phyloP scores from a whole-genome alignment of 768 basidiomycete species.

The Amanita jacksonii region DNA sequence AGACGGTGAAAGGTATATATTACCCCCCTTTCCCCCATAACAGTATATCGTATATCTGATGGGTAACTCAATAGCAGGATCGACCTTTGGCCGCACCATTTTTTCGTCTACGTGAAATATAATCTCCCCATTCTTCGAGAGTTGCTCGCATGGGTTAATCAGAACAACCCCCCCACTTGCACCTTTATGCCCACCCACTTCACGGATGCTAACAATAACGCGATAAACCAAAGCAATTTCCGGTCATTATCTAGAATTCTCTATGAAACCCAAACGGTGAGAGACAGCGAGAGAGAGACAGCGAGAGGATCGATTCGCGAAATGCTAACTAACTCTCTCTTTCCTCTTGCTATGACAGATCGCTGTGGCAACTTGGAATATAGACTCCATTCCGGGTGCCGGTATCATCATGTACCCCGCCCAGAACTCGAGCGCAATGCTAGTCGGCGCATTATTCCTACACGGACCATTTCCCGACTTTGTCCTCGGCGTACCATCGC shows the following conservation, averaged over 20 bases:
- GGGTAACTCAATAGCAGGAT: constrained; percentile 34
- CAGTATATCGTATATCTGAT: too few species aligned
- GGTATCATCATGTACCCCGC: constrained; percentile 47
- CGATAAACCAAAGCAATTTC: constrained; percentile 45
- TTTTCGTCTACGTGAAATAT: constrained; percentile 33
- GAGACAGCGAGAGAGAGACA: too few species aligned
- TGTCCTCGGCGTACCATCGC: constrained; percentile 23
- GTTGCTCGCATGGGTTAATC: constrained; percentile 42
- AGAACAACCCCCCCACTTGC: constrained; percentile 38
- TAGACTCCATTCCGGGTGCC: constrained; percentile 33
- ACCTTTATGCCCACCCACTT: constrained; percentile 57
- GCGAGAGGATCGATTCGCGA: too few species aligned
- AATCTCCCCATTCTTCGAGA: constrained; percentile 34
- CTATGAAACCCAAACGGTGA: constrained; percentile 42
- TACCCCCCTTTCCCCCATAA: constrained; percentile 8
- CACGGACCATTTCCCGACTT: constrained; percentile 39
- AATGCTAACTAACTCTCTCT: too few species aligned
- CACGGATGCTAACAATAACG: constrained; percentile 35
- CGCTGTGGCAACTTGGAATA: constrained; percentile 43
- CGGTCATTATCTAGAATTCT: constrained; percentile 43
- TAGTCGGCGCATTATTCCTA: constrained; percentile 43
- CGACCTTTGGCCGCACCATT: constrained; percentile 46
- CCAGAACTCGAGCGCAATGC: constrained; percentile 38
- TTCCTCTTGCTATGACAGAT: too few species aligned
- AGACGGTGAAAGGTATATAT: constrained; percentile 59